Evolutionary conservation across 139 green algal genomes (phyloP).

Genomic region (Chlorella sp.): DNA sequence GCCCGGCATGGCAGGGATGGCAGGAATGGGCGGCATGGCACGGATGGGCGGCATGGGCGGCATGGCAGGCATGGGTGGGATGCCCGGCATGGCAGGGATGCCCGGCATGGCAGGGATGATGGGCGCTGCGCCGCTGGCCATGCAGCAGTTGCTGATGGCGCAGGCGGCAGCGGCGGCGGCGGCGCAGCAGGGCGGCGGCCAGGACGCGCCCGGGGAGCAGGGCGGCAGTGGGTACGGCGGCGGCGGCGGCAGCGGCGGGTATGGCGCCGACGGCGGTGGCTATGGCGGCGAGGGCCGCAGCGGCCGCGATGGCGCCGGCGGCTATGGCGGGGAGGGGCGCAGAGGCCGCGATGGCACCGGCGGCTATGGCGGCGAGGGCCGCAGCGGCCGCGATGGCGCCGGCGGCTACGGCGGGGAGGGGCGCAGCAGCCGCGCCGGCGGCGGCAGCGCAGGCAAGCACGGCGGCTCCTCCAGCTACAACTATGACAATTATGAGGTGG

Average conservation of each 20-base stretch:
- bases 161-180: not conserved
- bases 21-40: too few relatives aligned
- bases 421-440: not conserved
- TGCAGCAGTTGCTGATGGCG: not conserved
- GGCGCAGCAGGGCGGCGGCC: not conserved
- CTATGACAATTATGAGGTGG: slow-evolving; percentile 14
- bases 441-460: too few relatives aligned
- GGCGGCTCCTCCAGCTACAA: too few relatives aligned
- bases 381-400: not conserved
- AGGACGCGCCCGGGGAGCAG: not conserved
- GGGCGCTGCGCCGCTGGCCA: not conserved
- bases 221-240: not conserved
- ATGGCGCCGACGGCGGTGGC: not conserved
- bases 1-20: too few relatives aligned
- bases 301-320: not conserved
- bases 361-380: not conserved
- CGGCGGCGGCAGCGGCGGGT: not conserved
- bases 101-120: too few relatives aligned
- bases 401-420: not conserved
- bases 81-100: too few relatives aligned
- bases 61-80: too few relatives aligned
- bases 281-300: not conserved
- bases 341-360: not conserved
- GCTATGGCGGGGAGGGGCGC: not conserved
- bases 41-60: too few relatives aligned